These are phyloP conservation scores for Clavispora phyllophila DNA, from an alignment of 805 yeast species.

Conservation along the genomic window DNA sequence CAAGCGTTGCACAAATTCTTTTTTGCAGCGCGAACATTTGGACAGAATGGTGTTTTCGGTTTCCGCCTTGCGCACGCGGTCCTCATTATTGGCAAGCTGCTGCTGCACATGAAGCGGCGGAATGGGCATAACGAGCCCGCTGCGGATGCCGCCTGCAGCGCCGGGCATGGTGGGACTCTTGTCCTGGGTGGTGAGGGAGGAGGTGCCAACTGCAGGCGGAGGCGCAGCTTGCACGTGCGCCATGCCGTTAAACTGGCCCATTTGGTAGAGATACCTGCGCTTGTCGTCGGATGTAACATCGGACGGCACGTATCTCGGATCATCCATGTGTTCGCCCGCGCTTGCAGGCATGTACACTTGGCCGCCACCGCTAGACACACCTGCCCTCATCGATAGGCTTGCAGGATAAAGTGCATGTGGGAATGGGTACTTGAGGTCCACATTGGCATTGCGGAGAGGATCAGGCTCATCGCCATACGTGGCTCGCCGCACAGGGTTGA, in stretches of 20 bases:
- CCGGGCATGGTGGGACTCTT: not conserved
- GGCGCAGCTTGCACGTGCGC: not conserved
- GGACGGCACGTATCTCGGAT: constrained; percentile 14
- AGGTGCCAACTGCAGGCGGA: constrained; percentile 4
- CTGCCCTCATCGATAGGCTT: constrained; percentile 7
- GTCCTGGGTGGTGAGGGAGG: not conserved
- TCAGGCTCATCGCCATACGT: constrained; percentile 12
- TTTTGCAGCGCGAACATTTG: constrained; percentile 56
- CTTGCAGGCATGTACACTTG: not conserved
- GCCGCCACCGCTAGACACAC: not conserved
- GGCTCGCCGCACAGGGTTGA: constrained; percentile 10
- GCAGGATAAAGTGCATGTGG: constrained; percentile 12
- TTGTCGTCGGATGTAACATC: constrained; percentile 13
- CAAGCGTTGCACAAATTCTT: constrained; percentile 46
- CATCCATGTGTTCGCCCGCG: constrained; percentile 8
- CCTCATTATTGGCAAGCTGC: constrained; percentile 23
- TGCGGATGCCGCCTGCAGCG: not conserved
- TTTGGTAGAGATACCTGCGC: constrained; percentile 7
- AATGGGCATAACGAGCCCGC: constrained; percentile 26
- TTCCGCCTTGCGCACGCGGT: constrained; percentile 3
- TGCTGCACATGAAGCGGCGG: constrained; percentile 43
- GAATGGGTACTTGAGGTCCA: constrained; percentile 13
- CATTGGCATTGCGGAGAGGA: constrained; percentile 5
- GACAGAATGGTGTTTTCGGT: constrained; percentile 9
- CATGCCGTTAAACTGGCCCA: not conserved